Evolutionary conservation across 2,329 filamentous ascomycete genomes (phyloP).

Genomic region (Myriosclerotinia scirpicola): DNA sequence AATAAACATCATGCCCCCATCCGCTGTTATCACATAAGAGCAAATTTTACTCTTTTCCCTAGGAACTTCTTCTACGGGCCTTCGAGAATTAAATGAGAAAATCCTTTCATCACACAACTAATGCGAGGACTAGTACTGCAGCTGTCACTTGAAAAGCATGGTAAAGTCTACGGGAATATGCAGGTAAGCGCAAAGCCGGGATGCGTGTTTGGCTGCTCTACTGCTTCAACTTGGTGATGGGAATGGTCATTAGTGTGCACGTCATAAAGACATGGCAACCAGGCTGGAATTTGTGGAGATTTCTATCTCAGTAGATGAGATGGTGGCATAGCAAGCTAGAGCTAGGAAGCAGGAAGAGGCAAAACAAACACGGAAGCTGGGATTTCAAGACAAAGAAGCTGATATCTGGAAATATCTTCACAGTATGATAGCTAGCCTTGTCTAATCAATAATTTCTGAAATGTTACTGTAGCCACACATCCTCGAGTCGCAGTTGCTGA

Average conservation of each 20-base stretch:
- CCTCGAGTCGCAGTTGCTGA: slow-evolving; percentile 36
- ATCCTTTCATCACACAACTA: slow-evolving; percentile 37
- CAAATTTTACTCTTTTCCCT: slow-evolving; percentile 29
- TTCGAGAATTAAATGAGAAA: slow-evolving; percentile 46
- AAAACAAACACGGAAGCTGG: slow-evolving; percentile 10
- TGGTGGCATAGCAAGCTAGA: slow-evolving; percentile 21
- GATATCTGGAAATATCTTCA: slow-evolving; percentile 1
- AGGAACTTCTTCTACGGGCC: slow-evolving; percentile 40
- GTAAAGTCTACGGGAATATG: slow-evolving; percentile 33
- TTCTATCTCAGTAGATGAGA: slow-evolving; percentile 16
- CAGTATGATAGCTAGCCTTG: slow-evolving; percentile 13
- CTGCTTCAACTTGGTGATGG: slow-evolving; percentile 22
- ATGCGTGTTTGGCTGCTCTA: slow-evolving; percentile 28
- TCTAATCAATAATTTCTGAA: slow-evolving; percentile 18
- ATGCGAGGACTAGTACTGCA: slow-evolving; percentile 42
- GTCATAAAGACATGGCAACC: slow-evolving; percentile 24
- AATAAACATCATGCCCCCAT: slow-evolving; percentile 34
- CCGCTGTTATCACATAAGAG: slow-evolving; percentile 34
- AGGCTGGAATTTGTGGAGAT: slow-evolving; percentile 17
- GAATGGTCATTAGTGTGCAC: slow-evolving; percentile 23
- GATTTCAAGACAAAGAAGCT: slow-evolving; percentile 11
- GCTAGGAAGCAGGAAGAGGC: slow-evolving; percentile 7
- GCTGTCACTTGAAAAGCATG: slow-evolving; percentile 43
- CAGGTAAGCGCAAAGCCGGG: slow-evolving; percentile 36
- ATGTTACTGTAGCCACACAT: slow-evolving; percentile 16